These are phyloP conservation scores for Acmispon strigosus DNA, from an alignment of 306 rosid genomes.

Conservation along the genomic window DNA sequence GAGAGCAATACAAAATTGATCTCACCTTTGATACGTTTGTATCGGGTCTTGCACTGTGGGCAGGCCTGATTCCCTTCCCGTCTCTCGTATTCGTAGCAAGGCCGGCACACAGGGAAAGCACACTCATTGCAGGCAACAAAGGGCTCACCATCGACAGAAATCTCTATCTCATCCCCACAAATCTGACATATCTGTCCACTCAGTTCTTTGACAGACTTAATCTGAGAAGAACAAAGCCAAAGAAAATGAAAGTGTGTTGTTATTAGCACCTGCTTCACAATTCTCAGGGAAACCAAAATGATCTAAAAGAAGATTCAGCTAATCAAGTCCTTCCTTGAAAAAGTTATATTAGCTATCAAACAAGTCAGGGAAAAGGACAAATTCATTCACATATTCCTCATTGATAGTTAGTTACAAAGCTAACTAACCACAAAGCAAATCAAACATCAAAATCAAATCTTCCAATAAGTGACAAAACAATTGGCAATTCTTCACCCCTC, in stretches of 20 bases:
- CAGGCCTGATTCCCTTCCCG: slow-evolving; percentile 85
- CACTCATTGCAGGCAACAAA: slow-evolving; percentile 95
- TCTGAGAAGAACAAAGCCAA: slow-evolving; percentile 37
- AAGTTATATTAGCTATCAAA: not conserved
- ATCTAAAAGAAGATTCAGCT: not conserved
- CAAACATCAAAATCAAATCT: slow-evolving; percentile 19
- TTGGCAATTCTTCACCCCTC: slow-evolving; percentile 1
- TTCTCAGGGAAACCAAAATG: not conserved
- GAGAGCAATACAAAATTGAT: not conserved
- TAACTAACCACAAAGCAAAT: not conserved
- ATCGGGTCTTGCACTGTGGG: slow-evolving; percentile 91
- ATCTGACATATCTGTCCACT: slow-evolving; percentile 86
- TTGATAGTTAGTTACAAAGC: not conserved
- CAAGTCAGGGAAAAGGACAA: slow-evolving; percentile 12
- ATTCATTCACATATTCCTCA: not conserved
- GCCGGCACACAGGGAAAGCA: slow-evolving; percentile 90
- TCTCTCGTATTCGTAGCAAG: slow-evolving; percentile 83
- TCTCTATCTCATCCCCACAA: slow-evolving; percentile 75
- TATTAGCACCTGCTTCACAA: slow-evolving; percentile 9
- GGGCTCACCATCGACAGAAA: slow-evolving; percentile 77
- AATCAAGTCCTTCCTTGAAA: not conserved
- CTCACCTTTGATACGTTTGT: slow-evolving; percentile 84
- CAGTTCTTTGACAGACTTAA: slow-evolving; percentile 67
- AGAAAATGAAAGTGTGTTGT: not conserved
- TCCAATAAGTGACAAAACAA: slow-evolving; percentile 5